These are phyloP conservation scores for Cylindricascospora bacillispora DNA, from an alignment of 1,139 yeast genomes.

Conservation along the genomic window DNA sequence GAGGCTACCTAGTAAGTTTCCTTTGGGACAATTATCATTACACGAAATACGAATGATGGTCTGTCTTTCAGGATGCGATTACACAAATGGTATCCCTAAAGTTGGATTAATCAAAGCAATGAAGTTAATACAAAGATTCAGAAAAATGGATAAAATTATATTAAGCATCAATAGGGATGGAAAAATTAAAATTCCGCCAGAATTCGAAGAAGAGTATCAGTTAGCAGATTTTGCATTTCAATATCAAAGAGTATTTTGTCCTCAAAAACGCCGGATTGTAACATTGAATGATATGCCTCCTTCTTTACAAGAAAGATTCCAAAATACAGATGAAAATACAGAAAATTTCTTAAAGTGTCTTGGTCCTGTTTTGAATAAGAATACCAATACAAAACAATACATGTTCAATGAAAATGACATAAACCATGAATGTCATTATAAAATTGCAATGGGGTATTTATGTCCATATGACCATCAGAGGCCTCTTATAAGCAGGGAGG, in stretches of 20 bases:
- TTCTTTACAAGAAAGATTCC: conserved; percentile 12
- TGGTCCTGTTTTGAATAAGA: conserved; percentile 33
- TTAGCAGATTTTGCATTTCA: conserved; percentile 73
- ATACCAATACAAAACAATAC: conserved; percentile 10
- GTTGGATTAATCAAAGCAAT: conserved; percentile 76
- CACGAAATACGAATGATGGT: conserved; percentile 68
- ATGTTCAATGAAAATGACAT: conserved; percentile 27
- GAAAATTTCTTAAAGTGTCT: conserved; percentile 46
- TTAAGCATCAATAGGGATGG: conserved; percentile 52
- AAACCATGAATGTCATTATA: conserved; percentile 34
- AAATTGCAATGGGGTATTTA: conserved; percentile 51
- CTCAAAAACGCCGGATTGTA: conserved; percentile 34
- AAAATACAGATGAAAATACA: conserved; percentile 1
- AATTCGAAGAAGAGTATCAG: conserved; percentile 46
- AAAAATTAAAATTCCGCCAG: conserved; percentile 40
- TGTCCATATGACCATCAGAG: conserved; percentile 50
- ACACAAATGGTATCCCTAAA: conserved; percentile 73
- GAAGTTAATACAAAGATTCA: conserved; percentile 39
- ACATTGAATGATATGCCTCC: conserved; percentile 47
- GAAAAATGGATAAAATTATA: conserved; percentile 42
- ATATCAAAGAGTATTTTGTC: conserved; percentile 78
- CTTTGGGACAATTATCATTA: conserved; percentile 36
- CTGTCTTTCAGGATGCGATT: conserved; percentile 89
- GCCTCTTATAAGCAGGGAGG: conserved; percentile 29
- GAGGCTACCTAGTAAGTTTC: conserved; percentile 30